Evolutionary conservation across 116 monocot genomes (phyloP).

Genomic region (Cymodocea nodosa): DNA sequence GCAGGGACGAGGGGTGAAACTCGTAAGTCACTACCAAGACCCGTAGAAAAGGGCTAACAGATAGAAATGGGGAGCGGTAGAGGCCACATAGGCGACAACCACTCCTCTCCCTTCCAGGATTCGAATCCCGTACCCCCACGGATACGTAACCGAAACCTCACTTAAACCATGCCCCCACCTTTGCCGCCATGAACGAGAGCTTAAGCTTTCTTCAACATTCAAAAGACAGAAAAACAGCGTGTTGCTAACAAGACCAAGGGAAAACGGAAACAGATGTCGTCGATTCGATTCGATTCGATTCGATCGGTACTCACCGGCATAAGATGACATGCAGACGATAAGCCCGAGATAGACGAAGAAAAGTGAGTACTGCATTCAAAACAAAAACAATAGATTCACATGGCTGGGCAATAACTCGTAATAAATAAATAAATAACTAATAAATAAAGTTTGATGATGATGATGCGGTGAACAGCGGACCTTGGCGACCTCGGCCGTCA

Average conservation of each 20-base stretch:
- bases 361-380: constrained; percentile 57
- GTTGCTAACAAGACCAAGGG: not conserved
- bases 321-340: constrained; percentile 84
- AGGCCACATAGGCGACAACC: not conserved
- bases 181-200: no score
- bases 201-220: not conserved
- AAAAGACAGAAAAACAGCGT: not conserved
- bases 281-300: no score
- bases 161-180: no score
- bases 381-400: not conserved
- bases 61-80: not conserved
- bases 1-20: not conserved
- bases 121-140: no score
- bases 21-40: not conserved
- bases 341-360: constrained; percentile 95
- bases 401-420: not conserved
- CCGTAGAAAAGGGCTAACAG: not conserved
- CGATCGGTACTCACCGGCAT: constrained; percentile 48
- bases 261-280: no score
- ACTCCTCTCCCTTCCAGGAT: no score
- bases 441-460: not conserved
- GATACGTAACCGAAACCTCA: no score
- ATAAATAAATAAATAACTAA: not conserved
- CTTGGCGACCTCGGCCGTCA: constrained; percentile 83
- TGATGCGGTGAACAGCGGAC: constrained; percentile 4